Evolutionary conservation across 352 stramenopile genomes (phyloP), one percentile per base, ranked within the genome.

Genomic region (Peronospora belbahrii): DNA sequence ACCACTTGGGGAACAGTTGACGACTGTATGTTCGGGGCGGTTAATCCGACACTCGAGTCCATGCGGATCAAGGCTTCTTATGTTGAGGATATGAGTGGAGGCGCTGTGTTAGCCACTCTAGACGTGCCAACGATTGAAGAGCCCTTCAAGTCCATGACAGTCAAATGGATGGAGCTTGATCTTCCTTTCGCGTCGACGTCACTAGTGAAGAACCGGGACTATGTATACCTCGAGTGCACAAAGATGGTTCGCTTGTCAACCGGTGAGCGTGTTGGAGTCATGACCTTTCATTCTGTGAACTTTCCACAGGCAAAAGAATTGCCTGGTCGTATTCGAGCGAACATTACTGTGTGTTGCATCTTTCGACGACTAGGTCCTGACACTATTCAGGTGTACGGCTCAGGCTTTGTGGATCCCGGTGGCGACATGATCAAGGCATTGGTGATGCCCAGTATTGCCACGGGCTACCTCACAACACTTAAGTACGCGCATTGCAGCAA

Each of bases 261-360:
- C 0, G 66, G 66, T 2, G 67, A 82, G 36, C 59, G 40, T 9
- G 47, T 82, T 6, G 70, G 70, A 10, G 72, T 68, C 41, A 62
- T 76, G 53, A 41, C 72, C 7, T 43, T 70, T 42, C 74, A 85
- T 50, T 83, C 70, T 14, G 56, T 65, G 10, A 18, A 67, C 18
- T 67, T 85, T 14, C 45, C 56, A 1, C 47, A 80, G 15, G 52
- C 72, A 3, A 68, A 68, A 11, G 43, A 59, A n/a, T 33, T 83
- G 2, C 46, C 57, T 3, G 19, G 47, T 24, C 67, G 59, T 8
- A 54, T 71, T 19, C 71, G 74, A 6, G 72, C 52, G 8, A 75
- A 70, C 24, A 55, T 83, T 9, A 82, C 72, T 2, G 42, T 68
- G 13, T 83, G 67, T 30, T 64, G 42, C 8, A 65, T 87, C 49